Base-by-base conservation (phyloP, 345 rosid genomes). In the Cardamine chenopodiifolia region DNA sequence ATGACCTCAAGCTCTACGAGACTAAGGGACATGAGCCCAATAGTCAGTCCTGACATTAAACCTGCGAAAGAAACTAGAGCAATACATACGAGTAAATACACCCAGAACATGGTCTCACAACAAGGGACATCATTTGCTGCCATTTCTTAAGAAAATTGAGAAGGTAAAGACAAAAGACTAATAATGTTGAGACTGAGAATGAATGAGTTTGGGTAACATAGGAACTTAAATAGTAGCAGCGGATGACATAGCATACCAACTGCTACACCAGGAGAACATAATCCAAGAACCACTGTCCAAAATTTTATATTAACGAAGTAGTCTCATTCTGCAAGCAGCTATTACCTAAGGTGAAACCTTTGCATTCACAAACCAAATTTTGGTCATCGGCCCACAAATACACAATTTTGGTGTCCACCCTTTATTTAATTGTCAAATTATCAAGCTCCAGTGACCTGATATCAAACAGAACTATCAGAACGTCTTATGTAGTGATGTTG, bases 1-100 rank as follows among this genome's bases (percentile, higher is more conserved):
- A 93, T 84, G 74, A 93, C 88, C 77, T 93, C 98, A 4, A 90
- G 96, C 76, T 93, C 97, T 29, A 93, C 92, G 3, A 86, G 64
- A 82, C 92, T 87, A 67, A 93, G 88, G 49, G 97, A 90, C 97
- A 93, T 93, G 76, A 93, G 97, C 37, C 98, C 98, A 15, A 93
- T 75, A 28, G 96, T 89, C 22, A 93, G 87, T 14, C 98, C 97
- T 34, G 98, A 93, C 98, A 93, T 90, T 52, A 93, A 83, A 62
- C 98, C 98, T 32, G 97, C 96, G 17, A 93, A 93, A 20, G 47
- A 75, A 31, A 89, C 97, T 15, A 93, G 86, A 54, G 72, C 77
- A 32, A 85, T 71, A 53, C 88, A 84, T 65, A 80, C 78, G 50
- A 82, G 20, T 13, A 90, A 78, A 64, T 90, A 90, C 6, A 84